Evolutionary conservation across 257 asterid species (phyloP).

Genomic region (Jacaranda copaia): DNA sequence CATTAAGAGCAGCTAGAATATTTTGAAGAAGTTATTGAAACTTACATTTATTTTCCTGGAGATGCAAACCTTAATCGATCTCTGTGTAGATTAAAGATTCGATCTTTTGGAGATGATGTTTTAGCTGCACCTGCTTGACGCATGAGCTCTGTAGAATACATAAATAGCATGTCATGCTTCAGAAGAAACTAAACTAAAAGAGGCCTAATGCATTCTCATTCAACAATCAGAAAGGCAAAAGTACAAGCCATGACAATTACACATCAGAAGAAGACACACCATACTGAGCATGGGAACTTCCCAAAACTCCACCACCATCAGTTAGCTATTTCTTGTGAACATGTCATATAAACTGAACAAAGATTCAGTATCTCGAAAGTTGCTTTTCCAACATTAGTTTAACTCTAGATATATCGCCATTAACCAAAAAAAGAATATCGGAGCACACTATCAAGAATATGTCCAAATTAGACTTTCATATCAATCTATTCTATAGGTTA

Average conservation of each 20-base stretch:
- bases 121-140: conserved; percentile 70
- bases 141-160: conserved; percentile 62
- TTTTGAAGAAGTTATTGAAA: conserved; percentile 6
- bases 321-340: no score
- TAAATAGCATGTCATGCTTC: conserved; percentile 20
- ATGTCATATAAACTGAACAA: no score
- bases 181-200: conserved; percentile 15
- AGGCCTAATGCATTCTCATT: not conserved
- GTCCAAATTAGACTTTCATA: not conserved
- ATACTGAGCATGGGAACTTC: no score
- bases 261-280: no score
- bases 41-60: conserved; percentile 50
- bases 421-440: not conserved
- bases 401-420: not conserved
- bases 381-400: no score
- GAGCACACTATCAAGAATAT: not conserved
- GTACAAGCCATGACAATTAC: no score
- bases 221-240: not conserved
- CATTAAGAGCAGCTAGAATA: not conserved
- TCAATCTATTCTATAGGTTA: not conserved
- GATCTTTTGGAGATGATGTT: conserved; percentile 71
- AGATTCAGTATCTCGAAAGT: no score
- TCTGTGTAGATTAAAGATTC: conserved; percentile 48
- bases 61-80: conserved; percentile 64
- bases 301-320: no score